Evolutionary conservation across 352 stramenopile genomes (phyloP).

Genomic region (Phytopythium vexans): DNA sequence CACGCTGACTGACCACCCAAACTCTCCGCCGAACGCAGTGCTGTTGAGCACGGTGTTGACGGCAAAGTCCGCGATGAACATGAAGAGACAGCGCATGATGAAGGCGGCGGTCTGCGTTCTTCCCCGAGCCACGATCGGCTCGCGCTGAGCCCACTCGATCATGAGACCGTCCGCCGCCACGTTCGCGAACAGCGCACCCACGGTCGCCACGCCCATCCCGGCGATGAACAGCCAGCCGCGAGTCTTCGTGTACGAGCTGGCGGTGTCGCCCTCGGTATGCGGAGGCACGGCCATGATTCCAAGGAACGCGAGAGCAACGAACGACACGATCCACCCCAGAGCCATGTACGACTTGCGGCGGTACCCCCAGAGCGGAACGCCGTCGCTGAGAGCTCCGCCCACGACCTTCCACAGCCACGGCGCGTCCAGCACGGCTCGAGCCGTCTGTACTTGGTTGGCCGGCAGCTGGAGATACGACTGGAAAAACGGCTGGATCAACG

Average conservation of each 20-base stretch:
- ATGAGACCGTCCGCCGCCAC: constrained; percentile 79
- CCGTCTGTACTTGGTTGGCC: constrained; percentile 52
- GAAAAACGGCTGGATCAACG: constrained; percentile 50
- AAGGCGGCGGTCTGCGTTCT: constrained; percentile 58
- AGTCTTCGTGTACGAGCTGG: constrained; percentile 16
- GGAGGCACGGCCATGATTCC: constrained; percentile 15
- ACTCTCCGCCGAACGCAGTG: constrained; percentile 50
- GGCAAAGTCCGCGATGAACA: constrained; percentile 49
- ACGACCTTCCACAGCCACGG: constrained; percentile 70
- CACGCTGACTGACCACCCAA: constrained; percentile 34
- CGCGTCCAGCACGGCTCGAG: constrained; percentile 47
- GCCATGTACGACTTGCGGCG: constrained; percentile 69
- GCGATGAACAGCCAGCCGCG: constrained; percentile 60
- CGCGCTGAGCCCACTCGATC: constrained; percentile 67
- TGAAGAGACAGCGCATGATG: constrained; percentile 33
- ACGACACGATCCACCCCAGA: constrained; percentile 49
- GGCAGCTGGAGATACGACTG: constrained; percentile 62
- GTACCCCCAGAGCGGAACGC: constrained; percentile 51
- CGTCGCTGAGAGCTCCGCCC: constrained; percentile 61
- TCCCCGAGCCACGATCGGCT: constrained; percentile 48
- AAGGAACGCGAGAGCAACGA: constrained; percentile 33
- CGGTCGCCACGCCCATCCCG: constrained; percentile 70
- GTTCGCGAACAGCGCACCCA: constrained; percentile 87
- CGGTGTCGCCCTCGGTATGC: constrained; percentile 2
- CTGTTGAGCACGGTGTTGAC: constrained; percentile 55